These are phyloP conservation scores for Starmerella vaccinii DNA, from an alignment of 805 yeast species.

Conservation along the genomic window DNA sequence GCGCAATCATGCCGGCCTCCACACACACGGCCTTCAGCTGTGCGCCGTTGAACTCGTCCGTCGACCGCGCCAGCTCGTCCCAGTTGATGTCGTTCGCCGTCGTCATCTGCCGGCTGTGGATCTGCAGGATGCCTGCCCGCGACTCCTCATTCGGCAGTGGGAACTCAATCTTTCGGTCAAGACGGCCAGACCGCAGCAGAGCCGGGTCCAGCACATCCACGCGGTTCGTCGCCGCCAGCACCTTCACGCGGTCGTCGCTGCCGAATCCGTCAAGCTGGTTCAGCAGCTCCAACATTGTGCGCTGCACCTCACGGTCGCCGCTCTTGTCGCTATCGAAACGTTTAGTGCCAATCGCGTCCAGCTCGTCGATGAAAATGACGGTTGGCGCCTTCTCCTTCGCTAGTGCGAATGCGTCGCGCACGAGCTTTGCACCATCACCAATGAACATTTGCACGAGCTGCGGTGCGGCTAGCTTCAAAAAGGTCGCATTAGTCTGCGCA, in stretches of 20 bases:
- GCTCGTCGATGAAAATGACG: slow-evolving; percentile 92
- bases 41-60: slow-evolving; percentile 98
- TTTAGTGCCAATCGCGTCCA: slow-evolving; percentile 97
- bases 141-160: slow-evolving; percentile 97
- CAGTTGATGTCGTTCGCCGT: slow-evolving; percentile 81
- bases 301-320: slow-evolving; percentile 97
- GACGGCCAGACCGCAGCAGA: slow-evolving; percentile 87
- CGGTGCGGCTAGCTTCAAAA: slow-evolving; percentile 92
- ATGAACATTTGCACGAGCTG: slow-evolving; percentile 96
- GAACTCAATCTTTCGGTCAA: slow-evolving; percentile 95
- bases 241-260: slow-evolving; percentile 93
- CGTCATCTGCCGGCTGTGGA: slow-evolving; percentile 94
- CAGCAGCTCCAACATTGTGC: slow-evolving; percentile 96
- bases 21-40: slow-evolving; percentile 97
- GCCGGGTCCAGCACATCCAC: slow-evolving; percentile 99
- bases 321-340: slow-evolving; percentile 95
- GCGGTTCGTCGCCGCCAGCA: slow-evolving; percentile 95
- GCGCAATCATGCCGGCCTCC: slow-evolving; percentile 99
- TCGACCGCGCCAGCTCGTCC: slow-evolving; percentile 95
- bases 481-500: slow-evolving; percentile 96
- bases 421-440: slow-evolving; percentile 97
- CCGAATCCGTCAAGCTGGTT: slow-evolving; percentile 98
- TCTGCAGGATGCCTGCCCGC: slow-evolving; percentile 90
- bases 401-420: slow-evolving; percentile 92
- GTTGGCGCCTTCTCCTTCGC: slow-evolving; percentile 99